phyloP scores from a whole-genome alignment of 192 early-diverging fungal species.

The Umbelopsis sp. region DNA sequence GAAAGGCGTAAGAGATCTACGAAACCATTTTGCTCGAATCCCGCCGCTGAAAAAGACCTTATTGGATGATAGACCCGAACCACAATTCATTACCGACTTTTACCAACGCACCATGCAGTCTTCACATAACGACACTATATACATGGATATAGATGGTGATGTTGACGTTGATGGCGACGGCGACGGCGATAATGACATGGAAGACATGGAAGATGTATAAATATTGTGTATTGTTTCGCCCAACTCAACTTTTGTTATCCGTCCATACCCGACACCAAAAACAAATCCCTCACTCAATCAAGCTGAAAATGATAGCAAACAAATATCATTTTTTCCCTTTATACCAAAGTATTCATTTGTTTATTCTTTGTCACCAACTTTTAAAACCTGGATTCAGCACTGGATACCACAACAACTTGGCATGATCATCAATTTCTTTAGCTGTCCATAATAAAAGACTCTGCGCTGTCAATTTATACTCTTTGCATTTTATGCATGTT shows the following conservation, averaged over 20 bases:
- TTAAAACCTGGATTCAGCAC: background rate
- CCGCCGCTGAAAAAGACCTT: background rate
- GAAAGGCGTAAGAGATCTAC: conserved; percentile 54
- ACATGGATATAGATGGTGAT: conserved; percentile 13
- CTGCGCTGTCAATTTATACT: background rate
- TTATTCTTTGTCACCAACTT: conserved; percentile 4
- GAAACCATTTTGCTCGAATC: conserved; percentile 38
- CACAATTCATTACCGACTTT: background rate
- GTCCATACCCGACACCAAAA: conserved; percentile 1
- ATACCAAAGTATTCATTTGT: background rate
- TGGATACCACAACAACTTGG: background rate
- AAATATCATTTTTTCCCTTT: background rate
- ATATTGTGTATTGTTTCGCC: background rate
- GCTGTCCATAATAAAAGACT: background rate
- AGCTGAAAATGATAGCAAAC: background rate
- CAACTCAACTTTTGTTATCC: background rate
- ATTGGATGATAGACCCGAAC: background rate
- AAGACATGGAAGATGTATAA: conserved; percentile 19
- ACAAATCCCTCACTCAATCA: background rate
- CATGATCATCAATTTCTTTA: background rate
- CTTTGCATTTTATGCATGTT: background rate
- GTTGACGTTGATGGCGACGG: background rate
- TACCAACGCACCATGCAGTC: background rate
- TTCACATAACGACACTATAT: background rate
- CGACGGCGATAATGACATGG: conserved; percentile 17